Evolutionary conservation across 2,329 filamentous ascomycete genomes (phyloP), one percentile per base, ranked within the genome.

Genomic region (Harringtonia lauricola): DNA sequence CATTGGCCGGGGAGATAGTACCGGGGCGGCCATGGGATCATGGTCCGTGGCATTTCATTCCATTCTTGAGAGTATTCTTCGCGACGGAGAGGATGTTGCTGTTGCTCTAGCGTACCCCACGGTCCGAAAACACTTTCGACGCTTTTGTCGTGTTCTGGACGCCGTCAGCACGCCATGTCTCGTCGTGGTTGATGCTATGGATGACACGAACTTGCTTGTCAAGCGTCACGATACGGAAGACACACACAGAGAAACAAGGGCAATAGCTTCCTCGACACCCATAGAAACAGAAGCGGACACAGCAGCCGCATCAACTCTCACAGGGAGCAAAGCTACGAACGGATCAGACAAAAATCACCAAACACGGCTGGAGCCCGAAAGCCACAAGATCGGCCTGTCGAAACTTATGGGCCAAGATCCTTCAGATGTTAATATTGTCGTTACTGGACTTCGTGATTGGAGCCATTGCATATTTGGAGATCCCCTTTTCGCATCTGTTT

Each of bases 21-120:
- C 28, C 8, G 14, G 17, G 6, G 5, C 38, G 0, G 39, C 41
- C 19, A 52, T 49, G 42, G 55, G 56, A 7, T 68, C 65, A 2
- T 82, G 78, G 79, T 66, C 66, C 1, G 61, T 66, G 28, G 73
- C 75, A 1, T 82, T 82, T 43, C 67, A 74, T 33, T 61, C 64
- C 3, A 57, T 81, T 43, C 55, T 81, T 9, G 77, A 81, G 49
- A 64, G 65, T 1, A 60, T 75, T 3, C 56, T 81, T 17, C 63
- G 74, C 10, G 79, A 81, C 49, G 74, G 68, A 1, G 77, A 82
- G 54, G 76, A 80, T 49, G 67, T 74, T 61, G 65, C 68, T 1
- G 65, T 82, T 4, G 67, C 70, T 21, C 60, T 81, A n/a, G 68
- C 69, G 4, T 82, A 81, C 50, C 63, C 68, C 21, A 58, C 64